Evolutionary conservation across 2,329 filamentous ascomycete species (phyloP), one percentile per base, ranked within the genome.

Genomic region (Coleophoma cylindrospora): DNA sequence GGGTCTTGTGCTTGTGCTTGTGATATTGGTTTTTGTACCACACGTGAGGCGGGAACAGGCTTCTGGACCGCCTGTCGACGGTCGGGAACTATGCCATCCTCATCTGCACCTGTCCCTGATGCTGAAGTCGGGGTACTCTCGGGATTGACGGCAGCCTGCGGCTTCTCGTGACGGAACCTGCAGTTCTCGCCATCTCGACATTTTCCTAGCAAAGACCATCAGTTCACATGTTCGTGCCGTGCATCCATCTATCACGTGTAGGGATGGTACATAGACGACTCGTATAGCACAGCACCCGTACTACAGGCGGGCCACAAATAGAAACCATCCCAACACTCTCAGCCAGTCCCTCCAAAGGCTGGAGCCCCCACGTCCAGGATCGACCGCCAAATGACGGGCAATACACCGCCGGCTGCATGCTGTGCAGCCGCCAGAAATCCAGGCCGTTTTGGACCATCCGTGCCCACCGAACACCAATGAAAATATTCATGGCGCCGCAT

Each of bases 1-100:
- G 88, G 86, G 63, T 91, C 81, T 52, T 83, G 75, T 32, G 72
- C 66, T 66, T 90, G 84, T 11, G 77, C 74, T 51, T 77, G 73
- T 7, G 88, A 81, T 2, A 87, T 70, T 11, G 88, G 88, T 62
- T 83, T 86, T 51, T 77, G 66, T 33, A 87, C 79, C 17, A 84
- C 69, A 51, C 77, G 76, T 40, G 74, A 73, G 33, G 59, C 54
- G 48, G 56, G 54, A 43, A 62, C 58, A 34, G 59, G 59, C 43
- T 61, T 55, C 34, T 55, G 61, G 55, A 62, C 66, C 54, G 53
- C 67, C 61, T 61, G 66, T 55, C 50, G 61, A 55, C 53, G 66
- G 58, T 54, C 61, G 47, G 55, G 64, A 54, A 50, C 54, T 50
- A 60, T 51, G 33, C 47, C 56, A 56, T 58, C 49, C 10, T 56